phyloP scores from a whole-genome alignment of 2,329 filamentous ascomycete species.

The Talaromyces albobiverticillius region DNA sequence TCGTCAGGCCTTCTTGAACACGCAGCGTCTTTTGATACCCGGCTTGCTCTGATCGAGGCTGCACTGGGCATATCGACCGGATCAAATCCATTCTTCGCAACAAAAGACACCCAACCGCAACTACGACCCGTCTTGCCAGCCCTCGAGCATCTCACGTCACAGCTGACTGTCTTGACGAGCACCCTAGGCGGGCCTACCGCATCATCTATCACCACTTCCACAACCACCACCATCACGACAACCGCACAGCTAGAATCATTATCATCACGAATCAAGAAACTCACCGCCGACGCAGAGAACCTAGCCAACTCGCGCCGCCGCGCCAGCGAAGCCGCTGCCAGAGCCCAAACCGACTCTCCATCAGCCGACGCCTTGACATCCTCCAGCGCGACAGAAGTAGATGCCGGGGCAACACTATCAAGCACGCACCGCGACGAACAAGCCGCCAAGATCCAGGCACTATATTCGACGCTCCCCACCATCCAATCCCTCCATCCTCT shows the following conservation, averaged over 20 bases:
- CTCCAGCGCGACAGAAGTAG: conserved; percentile 54
- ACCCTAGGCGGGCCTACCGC: conserved; percentile 32
- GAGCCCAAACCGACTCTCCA: conserved; percentile 27
- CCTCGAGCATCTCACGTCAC: conserved; percentile 74
- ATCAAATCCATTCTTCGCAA: conserved; percentile 52
- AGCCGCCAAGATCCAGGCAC: conserved; percentile 80
- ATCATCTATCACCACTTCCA: conserved; percentile 1
- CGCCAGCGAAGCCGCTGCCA: conserved; percentile 39
- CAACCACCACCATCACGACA: conserved; percentile 28
- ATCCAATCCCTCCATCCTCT: conserved; percentile 84
- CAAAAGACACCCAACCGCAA: conserved; percentile 49
- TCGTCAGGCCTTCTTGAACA: conserved; percentile 63
- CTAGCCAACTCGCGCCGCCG: conserved; percentile 43
- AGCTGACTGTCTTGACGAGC: conserved; percentile 68
- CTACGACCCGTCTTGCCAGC: conserved; percentile 73
- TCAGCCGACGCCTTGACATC: conserved; percentile 22
- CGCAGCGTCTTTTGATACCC: conserved; percentile 81
- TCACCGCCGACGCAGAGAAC: conserved; percentile 44
- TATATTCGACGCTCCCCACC: conserved; percentile 83
- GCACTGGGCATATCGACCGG: conserved; percentile 74
- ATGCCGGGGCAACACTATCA: conserved; percentile 39
- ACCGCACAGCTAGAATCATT: conserved; percentile 44
- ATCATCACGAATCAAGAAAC: conserved; percentile 40
- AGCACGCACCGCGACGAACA: conserved; percentile 59
- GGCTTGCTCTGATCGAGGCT: conserved; percentile 75